These are phyloP conservation scores for Nepenthes alata DNA, from an alignment of 179 eudicot genomes.

Conservation along the genomic window DNA sequence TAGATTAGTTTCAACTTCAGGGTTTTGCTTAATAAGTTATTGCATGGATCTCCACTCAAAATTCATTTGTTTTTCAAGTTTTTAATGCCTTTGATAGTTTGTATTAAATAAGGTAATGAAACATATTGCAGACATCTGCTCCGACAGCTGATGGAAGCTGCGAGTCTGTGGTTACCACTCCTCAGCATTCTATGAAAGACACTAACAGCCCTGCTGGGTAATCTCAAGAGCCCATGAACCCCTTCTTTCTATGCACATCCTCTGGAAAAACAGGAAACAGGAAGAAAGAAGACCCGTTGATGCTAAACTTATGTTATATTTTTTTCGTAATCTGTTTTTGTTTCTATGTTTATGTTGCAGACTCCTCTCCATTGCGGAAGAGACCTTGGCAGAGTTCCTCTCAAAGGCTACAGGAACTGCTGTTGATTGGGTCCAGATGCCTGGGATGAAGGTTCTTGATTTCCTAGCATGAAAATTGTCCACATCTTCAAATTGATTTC, in stretches of 20 bases:
- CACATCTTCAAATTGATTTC: neutral
- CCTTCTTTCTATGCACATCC: neutral
- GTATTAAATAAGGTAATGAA: neutral
- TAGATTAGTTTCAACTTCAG: neutral
- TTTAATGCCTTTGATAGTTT: neutral
- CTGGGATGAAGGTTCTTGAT: slow-evolving; percentile 91
- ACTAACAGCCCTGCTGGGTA: slow-evolving; percentile 92
- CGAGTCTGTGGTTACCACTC: slow-evolving; percentile 73
- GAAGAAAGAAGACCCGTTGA: neutral
- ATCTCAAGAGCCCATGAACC: slow-evolving; percentile 6
- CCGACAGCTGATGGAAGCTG: slow-evolving; percentile 59
- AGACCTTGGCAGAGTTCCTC: slow-evolving; percentile 97
- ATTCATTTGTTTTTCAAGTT: neutral
- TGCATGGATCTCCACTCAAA: no score
- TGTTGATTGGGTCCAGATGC: slow-evolving; percentile 99
- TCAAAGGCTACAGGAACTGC: slow-evolving; percentile 99
- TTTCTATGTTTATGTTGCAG: slow-evolving; percentile 21
- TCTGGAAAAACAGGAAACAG: neutral
- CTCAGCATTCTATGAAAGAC: slow-evolving; percentile 65
- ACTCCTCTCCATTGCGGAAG: slow-evolving; percentile 94
- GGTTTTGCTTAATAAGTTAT: neutral
- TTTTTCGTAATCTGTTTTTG: neutral
- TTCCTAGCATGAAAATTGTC: neutral
- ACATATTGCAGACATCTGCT: slow-evolving; percentile 38
- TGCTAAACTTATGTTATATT: neutral